phyloP scores from a whole-genome alignment of 805 yeast species.

The Cyberlindnera maritima region DNA sequence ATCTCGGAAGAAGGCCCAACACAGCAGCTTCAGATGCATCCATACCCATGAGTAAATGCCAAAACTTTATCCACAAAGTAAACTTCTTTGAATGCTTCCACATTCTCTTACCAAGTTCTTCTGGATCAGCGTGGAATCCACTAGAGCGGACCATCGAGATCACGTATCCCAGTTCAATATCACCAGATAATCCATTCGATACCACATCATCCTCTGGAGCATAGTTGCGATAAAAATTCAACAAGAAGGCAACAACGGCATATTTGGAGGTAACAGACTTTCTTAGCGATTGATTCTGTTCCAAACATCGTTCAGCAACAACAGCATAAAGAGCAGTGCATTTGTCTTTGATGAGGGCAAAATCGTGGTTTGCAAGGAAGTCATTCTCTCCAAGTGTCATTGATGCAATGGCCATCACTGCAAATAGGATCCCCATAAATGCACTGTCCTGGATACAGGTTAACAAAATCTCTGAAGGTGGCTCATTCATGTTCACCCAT shows the following conservation, averaged over 20 bases:
- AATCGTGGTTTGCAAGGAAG: constrained; percentile 6
- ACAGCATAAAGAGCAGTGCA: constrained; percentile 6
- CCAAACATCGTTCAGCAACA: constrained; percentile 37
- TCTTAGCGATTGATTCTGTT: constrained; percentile 45
- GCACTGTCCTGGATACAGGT: constrained; percentile 18
- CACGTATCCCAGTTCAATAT: constrained; percentile 43
- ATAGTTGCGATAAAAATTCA: constrained; percentile 44
- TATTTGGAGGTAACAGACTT: constrained; percentile 42
- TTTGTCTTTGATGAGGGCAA: constrained; percentile 1
- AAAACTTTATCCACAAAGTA: constrained; percentile 23
- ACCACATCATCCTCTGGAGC: constrained; percentile 59
- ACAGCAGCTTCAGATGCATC: constrained; percentile 18
- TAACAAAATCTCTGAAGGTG: constrained; percentile 3
- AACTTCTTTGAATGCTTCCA: background rate
- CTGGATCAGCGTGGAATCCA: constrained; percentile 58
- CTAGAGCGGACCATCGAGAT: constrained; percentile 49
- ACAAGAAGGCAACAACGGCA: constrained; percentile 47
- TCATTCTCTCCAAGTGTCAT: constrained; percentile 19
- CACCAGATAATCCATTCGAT: constrained; percentile 45
- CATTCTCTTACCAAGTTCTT: constrained; percentile 13
- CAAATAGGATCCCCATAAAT: constrained; percentile 17
- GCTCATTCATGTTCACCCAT: background rate
- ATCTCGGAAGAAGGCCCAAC: constrained; percentile 15
- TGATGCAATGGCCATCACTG: constrained; percentile 21
- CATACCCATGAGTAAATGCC: constrained; percentile 24